Base-by-base conservation (phyloP, 2,329 filamentous ascomycete genomes). In the Neopestalotiopsis sp. region DNA sequence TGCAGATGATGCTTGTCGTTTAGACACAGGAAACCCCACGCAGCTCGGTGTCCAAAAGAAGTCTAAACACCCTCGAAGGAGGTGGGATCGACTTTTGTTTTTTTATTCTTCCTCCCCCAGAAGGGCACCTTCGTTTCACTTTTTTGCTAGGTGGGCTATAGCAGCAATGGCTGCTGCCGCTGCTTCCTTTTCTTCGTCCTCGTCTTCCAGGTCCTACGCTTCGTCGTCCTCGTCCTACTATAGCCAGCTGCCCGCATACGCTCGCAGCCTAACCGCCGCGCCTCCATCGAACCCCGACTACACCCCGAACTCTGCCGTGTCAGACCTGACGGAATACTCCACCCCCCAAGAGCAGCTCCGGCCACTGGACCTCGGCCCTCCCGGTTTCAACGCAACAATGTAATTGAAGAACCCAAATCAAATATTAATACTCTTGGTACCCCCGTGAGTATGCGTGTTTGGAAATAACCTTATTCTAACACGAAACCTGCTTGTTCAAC, bases 341-440 rank as follows among this genome's bases (percentile, higher is more conserved):
- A 80, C 77, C 67, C 78, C 78, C 70, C 77, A 81, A 72, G 78
- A 80, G 69, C 77, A 82, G 71, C 77, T 85, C 67, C 78, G 79
- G 67, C 82, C 84, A 45, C 80, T 86, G 57, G 85, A 87, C 72
- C 80, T 87, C 60, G 85, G 85, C 4, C 85, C 85, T 66, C 85
- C 85, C 42, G 85, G 85, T 65, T 87, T 84, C 72, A 83, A 85
- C 79, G 85, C 85, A 75, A 86, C 84, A 74, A 86, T 87, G 85
- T 87, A 82, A 75, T n/a, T 7, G 24, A 20, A 52, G 10, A 28
- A 28, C 24, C 20, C 9, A 52, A 38, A 52, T n/a, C 45, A 20
- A 7, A 73, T 34, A 28, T 17, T 62, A 12, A 4, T 20, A 17
- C 10, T 38, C 13, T 45, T 66, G 20, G 1, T 24, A 38, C 71